Conservation (phyloP, 2,329 filamentous ascomycete genomes). For the Claviceps pusilla region DNA sequence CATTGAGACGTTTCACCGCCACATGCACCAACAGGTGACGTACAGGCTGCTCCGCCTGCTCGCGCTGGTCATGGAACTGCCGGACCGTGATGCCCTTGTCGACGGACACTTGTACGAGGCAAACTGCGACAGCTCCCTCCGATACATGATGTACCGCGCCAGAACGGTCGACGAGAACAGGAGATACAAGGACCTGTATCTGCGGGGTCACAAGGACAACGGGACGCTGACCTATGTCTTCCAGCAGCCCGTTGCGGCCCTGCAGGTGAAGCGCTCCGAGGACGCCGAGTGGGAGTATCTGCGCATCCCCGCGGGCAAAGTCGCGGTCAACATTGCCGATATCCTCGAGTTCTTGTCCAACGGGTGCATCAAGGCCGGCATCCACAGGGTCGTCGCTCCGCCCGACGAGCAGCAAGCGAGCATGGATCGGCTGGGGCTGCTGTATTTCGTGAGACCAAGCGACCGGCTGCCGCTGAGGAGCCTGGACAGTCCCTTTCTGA, state of each 20-base stretch:
- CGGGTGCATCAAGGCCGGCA: constrained; percentile 2
- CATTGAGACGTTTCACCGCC: constrained; percentile 21
- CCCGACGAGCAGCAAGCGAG: not conserved
- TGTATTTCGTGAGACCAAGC: constrained; percentile 4
- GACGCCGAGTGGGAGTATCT: constrained; percentile 1
- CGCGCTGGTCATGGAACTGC: constrained; percentile 39
- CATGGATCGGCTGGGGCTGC: constrained; percentile 1
- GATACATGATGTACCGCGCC: constrained; percentile 44
- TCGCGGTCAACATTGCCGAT: constrained; percentile 3
- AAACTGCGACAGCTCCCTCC: constrained; percentile 38
- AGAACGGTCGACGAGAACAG: constrained; percentile 29
- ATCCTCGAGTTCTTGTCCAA: constrained; percentile 2
- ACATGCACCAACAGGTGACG: constrained; percentile 20
- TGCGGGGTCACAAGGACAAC: constrained; percentile 36
- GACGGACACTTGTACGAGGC: constrained; percentile 38
- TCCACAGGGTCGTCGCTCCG: constrained; percentile 3
- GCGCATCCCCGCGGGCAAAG: constrained; percentile 2
- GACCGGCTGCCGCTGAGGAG: constrained; percentile 2
- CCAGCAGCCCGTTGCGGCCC: constrained; percentile 39
- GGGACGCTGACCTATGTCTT: constrained; percentile 42
- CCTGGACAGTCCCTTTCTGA: constrained; percentile 1
- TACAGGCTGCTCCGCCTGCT: constrained; percentile 21
- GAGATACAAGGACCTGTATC: constrained; percentile 20
- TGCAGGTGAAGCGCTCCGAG: constrained; percentile 28
- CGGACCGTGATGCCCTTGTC: constrained; percentile 35